Base-by-base conservation (phyloP, 192 early-diverging fungal genomes). In the Backusella westeae region DNA sequence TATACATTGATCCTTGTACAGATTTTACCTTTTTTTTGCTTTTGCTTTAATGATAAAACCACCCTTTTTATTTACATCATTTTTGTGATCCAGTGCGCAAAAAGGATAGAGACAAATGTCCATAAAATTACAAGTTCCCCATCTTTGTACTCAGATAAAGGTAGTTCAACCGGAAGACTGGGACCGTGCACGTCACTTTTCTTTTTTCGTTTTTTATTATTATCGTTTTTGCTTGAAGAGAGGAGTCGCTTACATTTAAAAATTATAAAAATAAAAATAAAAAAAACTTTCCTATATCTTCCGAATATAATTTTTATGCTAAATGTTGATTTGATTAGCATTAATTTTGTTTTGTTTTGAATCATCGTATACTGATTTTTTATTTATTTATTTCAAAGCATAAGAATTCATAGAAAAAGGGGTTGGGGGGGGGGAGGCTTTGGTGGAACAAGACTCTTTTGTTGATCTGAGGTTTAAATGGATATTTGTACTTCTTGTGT, bases 141-240 rank as follows among this genome's bases (percentile, higher is more conserved):
- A 49, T 8, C 10, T 63, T 63, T 63, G 56, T 63, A 63, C 56
- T 63, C 56, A 26, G 56, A 63, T 8, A 23, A 29, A 63, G 21
- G 56, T 63, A 63, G 56, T 29, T 63, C 23, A 29, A 63, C 9
- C 56, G 56, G 56, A 63, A 63, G 56, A 63, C 56, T 29, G 12
- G 56, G 56, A 26, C 56, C 56, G 56, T 63, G 56, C 56, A 63
- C 56, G 56, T 63, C 56, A 63, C 56, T 63, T 63, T 29, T n/a
- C 4, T 44, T 44, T 44, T 44, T 4, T 44, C 17, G 32, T 3
- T 32, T 32, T 32, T 32, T 32, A 32, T 44, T 44, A 44, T 17
- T 17, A 17, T 39, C 10, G 9, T 39, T 44, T 17, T 44, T 44
- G 42, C 42, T 17, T 2, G 42, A 14, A 44, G 41, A 0, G 42